Evolutionary conservation across 805 yeast species (phyloP).

Genomic region (Vanderwaltozyma polyspora): DNA sequence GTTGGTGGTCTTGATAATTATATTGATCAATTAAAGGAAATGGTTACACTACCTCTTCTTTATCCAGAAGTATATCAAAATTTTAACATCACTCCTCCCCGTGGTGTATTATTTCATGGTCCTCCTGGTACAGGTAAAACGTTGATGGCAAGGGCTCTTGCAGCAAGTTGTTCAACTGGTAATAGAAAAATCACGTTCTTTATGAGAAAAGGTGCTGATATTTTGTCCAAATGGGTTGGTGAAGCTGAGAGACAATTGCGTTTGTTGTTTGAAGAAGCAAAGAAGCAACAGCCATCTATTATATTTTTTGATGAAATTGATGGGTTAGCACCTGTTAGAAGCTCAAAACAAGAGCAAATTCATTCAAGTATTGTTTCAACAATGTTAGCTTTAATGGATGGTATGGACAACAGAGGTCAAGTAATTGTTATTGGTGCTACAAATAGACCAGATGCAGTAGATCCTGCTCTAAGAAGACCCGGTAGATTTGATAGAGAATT

Average conservation of each 20-base stretch:
- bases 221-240: constrained; percentile 96
- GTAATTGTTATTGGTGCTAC: constrained; percentile 98
- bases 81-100: constrained; percentile 87
- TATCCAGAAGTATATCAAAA: constrained; percentile 90
- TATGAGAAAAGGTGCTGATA: constrained; percentile 98
- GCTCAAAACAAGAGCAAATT: constrained; percentile 95
- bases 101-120: constrained; percentile 96
- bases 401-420: constrained; percentile 98
- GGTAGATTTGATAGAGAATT: constrained; percentile 96
- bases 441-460: constrained; percentile 95
- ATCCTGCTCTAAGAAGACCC: constrained; percentile 93
- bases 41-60: constrained; percentile 86
- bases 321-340: constrained; percentile 95
- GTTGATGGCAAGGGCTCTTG: constrained; percentile 92
- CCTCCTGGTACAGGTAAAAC: constrained; percentile 99
- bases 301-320: constrained; percentile 97
- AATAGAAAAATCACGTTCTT: constrained; percentile 84
- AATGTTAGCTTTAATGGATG: constrained; percentile 91
- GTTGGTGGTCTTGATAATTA: constrained; percentile 90
- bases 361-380: constrained; percentile 97
- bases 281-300: constrained; percentile 88
- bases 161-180: constrained; percentile 84
- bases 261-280: constrained; percentile 87
- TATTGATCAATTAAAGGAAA: constrained; percentile 86
- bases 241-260: constrained; percentile 95